Evolutionary conservation across 2,329 filamentous ascomycete genomes (phyloP), one percentile per base, ranked within the genome.

Genomic region (Cercospora janseana): DNA sequence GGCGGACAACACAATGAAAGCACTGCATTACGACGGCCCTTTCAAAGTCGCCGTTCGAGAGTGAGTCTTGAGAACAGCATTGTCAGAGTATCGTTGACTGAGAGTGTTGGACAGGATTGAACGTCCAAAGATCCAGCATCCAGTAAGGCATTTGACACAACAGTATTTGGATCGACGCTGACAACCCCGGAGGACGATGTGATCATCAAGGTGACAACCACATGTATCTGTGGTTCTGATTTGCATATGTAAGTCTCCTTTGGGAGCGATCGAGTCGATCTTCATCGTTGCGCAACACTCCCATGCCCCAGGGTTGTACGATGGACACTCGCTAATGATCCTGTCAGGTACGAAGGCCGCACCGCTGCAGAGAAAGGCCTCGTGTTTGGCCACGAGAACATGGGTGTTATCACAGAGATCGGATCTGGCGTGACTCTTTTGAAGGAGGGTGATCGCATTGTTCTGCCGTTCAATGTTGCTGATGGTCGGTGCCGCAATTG

Each of bases 401-500:
- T 63, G 59, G 60, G 61, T 3, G 41, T 64, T 8, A 55, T 64
- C 12, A 54, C 49, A 7, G 79, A 81, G 79, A 61, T 77, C 0
- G 81, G 82, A 1, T 61, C 72, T 2, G 82, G 81, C 4, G 81
- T 85, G 1, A 82, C 79, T 0, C 68, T 82, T 1, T 64, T 85
- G 12, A 78, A 83, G 59, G 79, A 81, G 56, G 81, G 81, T 2
- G 81, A 85, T 54, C 75, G 81, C 1, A 78, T 85, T 3, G 81
- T 85, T 2, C 75, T 85, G 65, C 81, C 82, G 0, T 85, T 84
- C 70, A 84, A 84, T 48, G 81, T 83, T 1, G 80, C 80, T 5
- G 79, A 83, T 57, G 80, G 81, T 1, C 73, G 81, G 9, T 85
- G 82, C 64, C 74, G 75, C 13, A 83, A 83, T 57, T 84, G 82